These are phyloP conservation scores for Carnegiea gigantea DNA, from an alignment of 179 eudicot species.

Conservation along the genomic window DNA sequence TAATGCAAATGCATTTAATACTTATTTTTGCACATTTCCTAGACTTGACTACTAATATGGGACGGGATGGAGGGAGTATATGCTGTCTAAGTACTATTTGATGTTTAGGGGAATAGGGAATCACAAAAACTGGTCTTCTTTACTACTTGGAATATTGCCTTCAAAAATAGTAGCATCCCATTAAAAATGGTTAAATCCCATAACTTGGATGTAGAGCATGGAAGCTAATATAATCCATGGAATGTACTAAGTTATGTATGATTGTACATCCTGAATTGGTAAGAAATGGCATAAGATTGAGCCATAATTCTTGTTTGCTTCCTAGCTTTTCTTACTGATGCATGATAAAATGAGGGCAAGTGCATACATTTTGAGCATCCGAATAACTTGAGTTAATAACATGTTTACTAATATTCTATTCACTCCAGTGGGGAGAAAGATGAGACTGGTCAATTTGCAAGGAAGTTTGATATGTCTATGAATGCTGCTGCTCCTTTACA, in stretches of 20 bases:
- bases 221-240: neutral
- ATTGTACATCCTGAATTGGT: conserved; percentile 3
- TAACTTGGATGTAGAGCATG: neutral
- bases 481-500: conserved; percentile 65
- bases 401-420: conserved; percentile 21
- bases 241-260: neutral
- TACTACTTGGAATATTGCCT: neutral
- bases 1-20: too few relatives aligned
- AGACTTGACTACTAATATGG: too few relatives aligned
- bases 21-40: too few relatives aligned
- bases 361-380: conserved; percentile 1
- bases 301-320: conserved; percentile 1
- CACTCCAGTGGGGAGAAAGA: conserved; percentile 78
- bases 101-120: neutral
- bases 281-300: neutral
- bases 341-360: neutral
- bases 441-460: conserved; percentile 52
- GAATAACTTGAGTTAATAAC: neutral
- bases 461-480: conserved; percentile 60
- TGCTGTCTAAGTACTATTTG: neutral
- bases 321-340: neutral
- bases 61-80: neutral
- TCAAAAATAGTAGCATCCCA: neutral
- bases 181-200: neutral
- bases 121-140: neutral